phyloP scores from a whole-genome alignment of 2,329 filamentous ascomycete species.

The Chalaropsis thielavioides region DNA sequence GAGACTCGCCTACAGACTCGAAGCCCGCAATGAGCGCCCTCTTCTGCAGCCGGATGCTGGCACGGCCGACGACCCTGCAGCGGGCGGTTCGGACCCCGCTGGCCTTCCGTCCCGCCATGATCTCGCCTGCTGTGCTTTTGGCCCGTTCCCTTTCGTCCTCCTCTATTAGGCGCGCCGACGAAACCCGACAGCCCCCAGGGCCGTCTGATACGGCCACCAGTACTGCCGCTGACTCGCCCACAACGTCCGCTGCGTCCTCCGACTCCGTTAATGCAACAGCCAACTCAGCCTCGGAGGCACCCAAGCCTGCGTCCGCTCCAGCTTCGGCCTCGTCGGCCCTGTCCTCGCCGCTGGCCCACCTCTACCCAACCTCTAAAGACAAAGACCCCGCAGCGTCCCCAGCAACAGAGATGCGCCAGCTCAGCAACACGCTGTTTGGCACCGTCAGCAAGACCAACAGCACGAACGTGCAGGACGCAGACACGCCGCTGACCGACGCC shows the following conservation, averaged over 20 bases:
- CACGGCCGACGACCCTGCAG: constrained; percentile 12
- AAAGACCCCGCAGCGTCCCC: not conserved
- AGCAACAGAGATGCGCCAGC: not conserved
- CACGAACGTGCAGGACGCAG: not conserved
- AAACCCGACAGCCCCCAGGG: not conserved
- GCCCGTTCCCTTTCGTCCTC: constrained; percentile 19
- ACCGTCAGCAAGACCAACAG: not conserved
- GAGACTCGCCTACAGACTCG: not conserved
- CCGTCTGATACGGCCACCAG: not conserved
- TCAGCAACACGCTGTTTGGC: constrained; percentile 8
- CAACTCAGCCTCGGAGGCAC: not conserved
- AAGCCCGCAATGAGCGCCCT: constrained; percentile 16
- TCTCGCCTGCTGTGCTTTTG: constrained; percentile 11
- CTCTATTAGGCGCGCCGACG: constrained; percentile 18
- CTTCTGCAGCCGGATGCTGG: constrained; percentile 13
- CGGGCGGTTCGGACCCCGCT: not conserved
- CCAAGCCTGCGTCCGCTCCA: not conserved
- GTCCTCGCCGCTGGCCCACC: constrained; percentile 10
- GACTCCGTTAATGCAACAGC: not conserved
- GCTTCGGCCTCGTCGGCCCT: constrained; percentile 2
- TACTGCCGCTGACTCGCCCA: not conserved
- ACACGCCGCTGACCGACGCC: constrained; percentile 13
- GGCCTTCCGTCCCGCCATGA: constrained; percentile 1
- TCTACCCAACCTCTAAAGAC: not conserved
- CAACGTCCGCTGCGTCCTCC: not conserved